Percentiles rank a stretch among this genome's conserved stretches.
Evolutionary conservation across 2,329 filamentous ascomycete species (phyloP).

Genomic region (Biscogniauxia mediterranea): DNA sequence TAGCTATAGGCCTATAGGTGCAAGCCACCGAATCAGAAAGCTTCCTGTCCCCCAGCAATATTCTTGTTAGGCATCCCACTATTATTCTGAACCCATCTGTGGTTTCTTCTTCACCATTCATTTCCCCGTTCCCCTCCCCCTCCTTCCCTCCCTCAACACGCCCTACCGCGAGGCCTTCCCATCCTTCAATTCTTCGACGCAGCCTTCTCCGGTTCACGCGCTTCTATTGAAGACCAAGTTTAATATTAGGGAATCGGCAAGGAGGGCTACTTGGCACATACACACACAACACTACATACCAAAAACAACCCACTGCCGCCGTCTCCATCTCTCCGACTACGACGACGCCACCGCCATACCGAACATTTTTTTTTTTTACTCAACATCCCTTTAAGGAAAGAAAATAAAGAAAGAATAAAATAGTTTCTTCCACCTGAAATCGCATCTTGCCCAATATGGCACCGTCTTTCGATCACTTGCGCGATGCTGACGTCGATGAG

Average conservation of each 20-base stretch:
- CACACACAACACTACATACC: neutral
- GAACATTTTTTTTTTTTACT: neutral
- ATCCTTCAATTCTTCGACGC: neutral
- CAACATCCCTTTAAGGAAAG: too few relatives aligned
- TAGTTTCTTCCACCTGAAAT: slow-evolving; percentile 3
- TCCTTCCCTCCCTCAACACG: neutral
- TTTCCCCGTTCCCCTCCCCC: neutral
- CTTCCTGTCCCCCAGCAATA: too few relatives aligned
- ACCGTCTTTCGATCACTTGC: slow-evolving; percentile 87
- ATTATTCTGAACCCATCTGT: neutral
- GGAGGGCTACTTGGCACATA: too few relatives aligned
- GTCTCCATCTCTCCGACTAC: neutral
- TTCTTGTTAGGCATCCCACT: too few relatives aligned
- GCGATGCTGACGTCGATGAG: slow-evolving; percentile 82
- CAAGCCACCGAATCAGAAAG: too few relatives aligned
- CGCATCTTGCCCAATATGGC: slow-evolving; percentile 66
- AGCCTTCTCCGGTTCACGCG: neutral
- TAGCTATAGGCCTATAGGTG: too few relatives aligned
- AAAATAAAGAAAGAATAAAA: too few relatives aligned
- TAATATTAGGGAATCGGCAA: too few relatives aligned
- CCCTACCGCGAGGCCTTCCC: neutral
- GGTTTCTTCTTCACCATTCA: neutral
- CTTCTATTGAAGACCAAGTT: neutral
- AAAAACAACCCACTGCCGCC: neutral
- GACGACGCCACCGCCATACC: too few relatives aligned